Evolutionary conservation across 805 yeast species (phyloP).

Genomic region (Saturnispora halmiae): DNA sequence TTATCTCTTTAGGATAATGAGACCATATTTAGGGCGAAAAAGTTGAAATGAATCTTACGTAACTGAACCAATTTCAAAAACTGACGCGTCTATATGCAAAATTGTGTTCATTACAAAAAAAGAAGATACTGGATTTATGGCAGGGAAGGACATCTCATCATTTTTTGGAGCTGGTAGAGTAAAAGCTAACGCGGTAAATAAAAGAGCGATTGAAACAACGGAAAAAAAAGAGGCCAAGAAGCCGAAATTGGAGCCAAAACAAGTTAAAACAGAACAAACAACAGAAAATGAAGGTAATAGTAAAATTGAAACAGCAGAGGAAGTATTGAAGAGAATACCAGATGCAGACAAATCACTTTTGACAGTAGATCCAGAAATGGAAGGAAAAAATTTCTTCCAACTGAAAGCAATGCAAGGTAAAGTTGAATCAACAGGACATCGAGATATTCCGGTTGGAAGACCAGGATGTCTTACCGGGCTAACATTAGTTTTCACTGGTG

Average conservation of each 20-base stretch:
- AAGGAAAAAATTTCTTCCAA: slow-evolving; percentile 45
- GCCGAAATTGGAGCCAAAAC: slow-evolving; percentile 7
- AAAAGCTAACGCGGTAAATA: slow-evolving; percentile 5
- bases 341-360: slow-evolving; percentile 51
- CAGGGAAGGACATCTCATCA: slow-evolving; percentile 5
- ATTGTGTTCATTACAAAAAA: no score
- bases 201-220: slow-evolving; percentile 4
- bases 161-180: slow-evolving; percentile 26
- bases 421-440: slow-evolving; percentile 20
- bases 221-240: slow-evolving; percentile 1
- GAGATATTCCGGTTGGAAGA: slow-evolving; percentile 61
- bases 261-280: not conserved
- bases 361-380: slow-evolving; percentile 35
- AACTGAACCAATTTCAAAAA: no score
- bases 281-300: not conserved
- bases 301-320: slow-evolving; percentile 34
- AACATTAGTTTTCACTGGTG: slow-evolving; percentile 90
- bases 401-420: slow-evolving; percentile 39
- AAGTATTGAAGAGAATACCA: slow-evolving; percentile 54
- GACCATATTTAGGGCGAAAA: slow-evolving; percentile 2
- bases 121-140: not conserved
- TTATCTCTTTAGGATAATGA: not conserved
- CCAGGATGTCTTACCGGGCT: slow-evolving; percentile 83
- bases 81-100: no score
- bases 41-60: not conserved